Evolutionary conservation across 257 asterid genomes (phyloP).

Genomic region (Gentiana straminea): DNA sequence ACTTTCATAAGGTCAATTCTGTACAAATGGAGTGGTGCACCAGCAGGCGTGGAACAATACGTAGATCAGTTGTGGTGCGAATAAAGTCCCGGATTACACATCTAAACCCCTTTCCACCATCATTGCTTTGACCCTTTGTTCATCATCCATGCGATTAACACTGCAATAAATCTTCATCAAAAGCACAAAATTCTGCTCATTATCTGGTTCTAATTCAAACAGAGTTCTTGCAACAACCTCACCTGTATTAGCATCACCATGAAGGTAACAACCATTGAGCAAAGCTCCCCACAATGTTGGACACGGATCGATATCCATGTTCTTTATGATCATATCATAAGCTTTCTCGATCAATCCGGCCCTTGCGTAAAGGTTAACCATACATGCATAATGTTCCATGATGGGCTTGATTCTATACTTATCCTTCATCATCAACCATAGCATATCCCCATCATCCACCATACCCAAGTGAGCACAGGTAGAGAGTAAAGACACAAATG

Average conservation of each 20-base stretch:
- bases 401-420: slow-evolving; percentile 36
- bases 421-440: slow-evolving; percentile 39
- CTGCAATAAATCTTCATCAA: slow-evolving; percentile 47
- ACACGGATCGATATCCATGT: slow-evolving; percentile 52
- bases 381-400: slow-evolving; percentile 72
- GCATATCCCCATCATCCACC: slow-evolving; percentile 54
- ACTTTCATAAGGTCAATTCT: too few relatives aligned
- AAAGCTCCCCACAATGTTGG: slow-evolving; percentile 67
- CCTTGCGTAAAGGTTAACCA: slow-evolving; percentile 78
- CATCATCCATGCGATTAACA: slow-evolving; percentile 33
- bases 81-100: not conserved
- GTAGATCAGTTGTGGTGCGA: too few relatives aligned
- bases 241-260: slow-evolving; percentile 61
- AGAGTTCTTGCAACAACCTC: slow-evolving; percentile 39
- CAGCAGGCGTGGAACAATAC: too few relatives aligned
- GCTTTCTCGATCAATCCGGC: slow-evolving; percentile 52
- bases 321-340: slow-evolving; percentile 27
- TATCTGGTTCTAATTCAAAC: slow-evolving; percentile 73
- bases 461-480: slow-evolving; percentile 55
- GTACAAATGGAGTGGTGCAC: too few relatives aligned
- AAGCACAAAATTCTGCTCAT: slow-evolving; percentile 64
- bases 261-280: slow-evolving; percentile 59
- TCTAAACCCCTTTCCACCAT: slow-evolving; percentile 62
- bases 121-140: slow-evolving; percentile 33
- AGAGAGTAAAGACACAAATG: slow-evolving; percentile 58